Evolutionary conservation across 192 early-diverging fungal genomes (phyloP).

Genomic region (Obelidium mucronatum): DNA sequence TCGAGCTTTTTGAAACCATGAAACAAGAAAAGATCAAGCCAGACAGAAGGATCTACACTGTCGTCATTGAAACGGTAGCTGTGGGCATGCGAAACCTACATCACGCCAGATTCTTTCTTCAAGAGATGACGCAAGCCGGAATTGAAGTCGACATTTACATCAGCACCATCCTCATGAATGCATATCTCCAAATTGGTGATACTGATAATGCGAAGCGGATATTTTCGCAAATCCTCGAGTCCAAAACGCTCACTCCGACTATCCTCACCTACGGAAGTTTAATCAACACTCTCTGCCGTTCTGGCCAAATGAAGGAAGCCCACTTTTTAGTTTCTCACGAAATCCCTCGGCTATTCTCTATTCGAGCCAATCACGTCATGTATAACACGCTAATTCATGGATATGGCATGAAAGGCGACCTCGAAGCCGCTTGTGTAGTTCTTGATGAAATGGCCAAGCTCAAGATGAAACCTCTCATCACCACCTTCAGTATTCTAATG

Average conservation of each 20-base stretch:
- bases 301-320: constrained; percentile 14
- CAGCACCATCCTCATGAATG: constrained; percentile 26
- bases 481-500: constrained; percentile 28
- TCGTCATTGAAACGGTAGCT: constrained; percentile 21
- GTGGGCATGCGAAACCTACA: not conserved
- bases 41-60: constrained; percentile 6
- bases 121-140: not conserved
- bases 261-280: constrained; percentile 15
- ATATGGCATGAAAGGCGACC: constrained; percentile 11
- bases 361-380: constrained; percentile 4
- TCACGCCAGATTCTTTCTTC: not conserved
- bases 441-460: not conserved
- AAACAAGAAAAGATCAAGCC: not conserved
- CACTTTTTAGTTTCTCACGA: constrained; percentile 7
- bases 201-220: constrained; percentile 1
- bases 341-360: constrained; percentile 5
- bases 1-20: constrained; percentile 5
- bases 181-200: not conserved
- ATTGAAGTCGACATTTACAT: constrained; percentile 13
- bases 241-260: not conserved
- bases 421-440: not conserved
- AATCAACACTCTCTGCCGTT: constrained; percentile 8
- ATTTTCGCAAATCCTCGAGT: not conserved
- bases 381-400: constrained; percentile 32
- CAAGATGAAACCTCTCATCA: constrained; percentile 1